phyloP scores from a whole-genome alignment of 768 basidiomycete species.

The Nidularia pulvinata region DNA sequence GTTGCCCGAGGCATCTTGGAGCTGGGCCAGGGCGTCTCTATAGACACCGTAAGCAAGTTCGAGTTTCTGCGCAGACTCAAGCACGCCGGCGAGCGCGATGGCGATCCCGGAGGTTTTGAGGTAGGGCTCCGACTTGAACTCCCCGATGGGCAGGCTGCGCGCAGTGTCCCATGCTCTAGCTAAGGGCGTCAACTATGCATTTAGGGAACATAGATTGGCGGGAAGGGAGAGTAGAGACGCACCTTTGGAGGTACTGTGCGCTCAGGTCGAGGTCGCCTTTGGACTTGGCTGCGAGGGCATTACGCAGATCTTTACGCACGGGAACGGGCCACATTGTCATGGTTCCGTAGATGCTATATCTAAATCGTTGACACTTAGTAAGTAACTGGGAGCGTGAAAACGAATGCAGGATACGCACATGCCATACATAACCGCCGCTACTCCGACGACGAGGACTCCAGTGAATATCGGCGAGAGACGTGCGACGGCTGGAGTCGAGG shows the following conservation, averaged over 20 bases:
- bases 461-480: background rate
- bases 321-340: slow-evolving; percentile 70
- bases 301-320: slow-evolving; percentile 62
- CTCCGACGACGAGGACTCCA: background rate
- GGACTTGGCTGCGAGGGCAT: slow-evolving; percentile 61
- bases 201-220: background rate
- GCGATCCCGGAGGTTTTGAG: slow-evolving; percentile 72
- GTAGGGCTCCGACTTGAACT: slow-evolving; percentile 44
- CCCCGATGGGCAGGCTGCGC: slow-evolving; percentile 35
- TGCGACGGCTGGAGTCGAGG: background rate
- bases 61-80: slow-evolving; percentile 38
- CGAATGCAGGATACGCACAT: background rate
- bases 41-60: slow-evolving; percentile 37
- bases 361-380: slow-evolving; percentile 12
- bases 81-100: slow-evolving; percentile 55
- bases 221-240: slow-evolving; percentile 10
- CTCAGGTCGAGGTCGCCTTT: slow-evolving; percentile 53
- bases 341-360: slow-evolving; percentile 54
- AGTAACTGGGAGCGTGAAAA: background rate
- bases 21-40: slow-evolving; percentile 25
- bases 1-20: slow-evolving; percentile 20
- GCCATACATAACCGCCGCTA: slow-evolving; percentile 1
- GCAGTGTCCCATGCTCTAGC: slow-evolving; percentile 58
- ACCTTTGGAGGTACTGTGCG: slow-evolving; percentile 55
- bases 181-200: background rate